Conservation (phyloP, 164 flowering plant species). For the Hamamelis virginiana region DNA sequence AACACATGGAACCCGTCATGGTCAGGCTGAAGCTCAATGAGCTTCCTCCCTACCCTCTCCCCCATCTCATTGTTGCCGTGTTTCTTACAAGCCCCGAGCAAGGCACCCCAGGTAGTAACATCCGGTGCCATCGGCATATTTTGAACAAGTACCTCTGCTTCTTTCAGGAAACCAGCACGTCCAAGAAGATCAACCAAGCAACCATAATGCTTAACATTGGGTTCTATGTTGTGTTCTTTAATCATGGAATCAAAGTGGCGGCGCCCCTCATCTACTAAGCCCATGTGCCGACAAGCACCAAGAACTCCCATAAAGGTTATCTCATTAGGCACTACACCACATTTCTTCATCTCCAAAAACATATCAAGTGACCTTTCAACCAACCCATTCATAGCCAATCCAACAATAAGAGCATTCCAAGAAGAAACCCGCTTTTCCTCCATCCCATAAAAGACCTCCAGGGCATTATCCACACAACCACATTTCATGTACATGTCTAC, state of each 20-base stretch:
- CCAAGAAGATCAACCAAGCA: slow-evolving; percentile 59
- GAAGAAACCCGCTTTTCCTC: slow-evolving; percentile 36
- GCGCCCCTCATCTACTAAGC: slow-evolving; percentile 46
- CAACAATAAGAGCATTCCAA: slow-evolving; percentile 50
- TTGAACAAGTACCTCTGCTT: slow-evolving; percentile 42
- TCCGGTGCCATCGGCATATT: slow-evolving; percentile 46
- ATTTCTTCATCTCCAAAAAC: slow-evolving; percentile 36
- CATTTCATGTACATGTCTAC: slow-evolving; percentile 49
- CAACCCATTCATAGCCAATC: slow-evolving; percentile 44
- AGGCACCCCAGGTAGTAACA: slow-evolving; percentile 50
- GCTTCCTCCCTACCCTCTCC: slow-evolving; percentile 35
- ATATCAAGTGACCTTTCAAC: slow-evolving; percentile 32
- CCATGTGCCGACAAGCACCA: slow-evolving; percentile 46
- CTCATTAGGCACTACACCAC: slow-evolving; percentile 40
- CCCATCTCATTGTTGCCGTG: slow-evolving; percentile 39
- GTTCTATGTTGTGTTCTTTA: slow-evolving; percentile 33
- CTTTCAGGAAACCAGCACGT: slow-evolving; percentile 44
- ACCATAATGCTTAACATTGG: slow-evolving; percentile 47
- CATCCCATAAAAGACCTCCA: slow-evolving; percentile 37
- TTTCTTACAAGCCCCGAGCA: slow-evolving; percentile 49
- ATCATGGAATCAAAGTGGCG: slow-evolving; percentile 38
- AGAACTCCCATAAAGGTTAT: slow-evolving; percentile 52
- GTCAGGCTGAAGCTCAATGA: slow-evolving; percentile 42
- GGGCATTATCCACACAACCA: slow-evolving; percentile 41
- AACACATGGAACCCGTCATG: slow-evolving; percentile 48